Conservation (phyloP, 2,329 filamentous ascomycete species). For the Beauveria caledonica region DNA sequence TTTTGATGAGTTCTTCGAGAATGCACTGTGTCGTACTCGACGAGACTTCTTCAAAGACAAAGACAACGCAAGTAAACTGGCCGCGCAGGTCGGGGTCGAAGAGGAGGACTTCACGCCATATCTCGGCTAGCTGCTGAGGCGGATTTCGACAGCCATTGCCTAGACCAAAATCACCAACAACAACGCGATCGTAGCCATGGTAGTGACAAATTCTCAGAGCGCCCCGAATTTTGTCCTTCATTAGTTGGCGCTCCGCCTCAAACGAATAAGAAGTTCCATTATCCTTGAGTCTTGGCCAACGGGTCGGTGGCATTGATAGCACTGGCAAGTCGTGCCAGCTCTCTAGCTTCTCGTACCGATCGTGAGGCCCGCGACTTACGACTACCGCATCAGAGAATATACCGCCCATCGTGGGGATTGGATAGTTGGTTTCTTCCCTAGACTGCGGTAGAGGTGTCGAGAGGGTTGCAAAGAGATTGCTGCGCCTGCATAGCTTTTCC, state of each 20-base stretch:
- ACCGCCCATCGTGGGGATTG: slow-evolving; percentile 60
- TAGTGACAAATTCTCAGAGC: slow-evolving; percentile 62
- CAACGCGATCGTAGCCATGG: slow-evolving; percentile 47
- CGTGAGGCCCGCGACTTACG: slow-evolving; percentile 63
- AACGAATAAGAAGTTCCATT: slow-evolving; percentile 64
- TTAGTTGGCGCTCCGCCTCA: slow-evolving; percentile 59
- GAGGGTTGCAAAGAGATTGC: slow-evolving; percentile 63
- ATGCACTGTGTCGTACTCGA: slow-evolving; percentile 47
- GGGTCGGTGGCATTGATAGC: slow-evolving; percentile 64
- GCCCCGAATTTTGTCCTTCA: slow-evolving; percentile 63
- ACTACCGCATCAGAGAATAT: slow-evolving; percentile 65
- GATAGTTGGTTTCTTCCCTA: slow-evolving; percentile 49
- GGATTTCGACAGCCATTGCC: slow-evolving; percentile 58
- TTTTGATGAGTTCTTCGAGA: slow-evolving; percentile 47
- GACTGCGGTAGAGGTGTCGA: slow-evolving; percentile 49
- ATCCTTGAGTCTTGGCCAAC: slow-evolving; percentile 64
- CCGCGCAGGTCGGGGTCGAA: slow-evolving; percentile 55
- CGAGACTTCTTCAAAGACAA: slow-evolving; percentile 52
- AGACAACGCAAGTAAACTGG: slow-evolving; percentile 53
- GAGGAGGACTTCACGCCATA: slow-evolving; percentile 58
- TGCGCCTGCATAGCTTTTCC: slow-evolving; percentile 66
- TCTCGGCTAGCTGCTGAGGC: slow-evolving; percentile 53
- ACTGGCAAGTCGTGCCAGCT: slow-evolving; percentile 56
- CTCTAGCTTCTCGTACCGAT: slow-evolving; percentile 51
- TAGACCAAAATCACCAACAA: slow-evolving; percentile 57